These are phyloP conservation scores for Colletotrichum tamarilloi DNA, from an alignment of 2,329 filamentous ascomycete genomes.

Conservation along the genomic window DNA sequence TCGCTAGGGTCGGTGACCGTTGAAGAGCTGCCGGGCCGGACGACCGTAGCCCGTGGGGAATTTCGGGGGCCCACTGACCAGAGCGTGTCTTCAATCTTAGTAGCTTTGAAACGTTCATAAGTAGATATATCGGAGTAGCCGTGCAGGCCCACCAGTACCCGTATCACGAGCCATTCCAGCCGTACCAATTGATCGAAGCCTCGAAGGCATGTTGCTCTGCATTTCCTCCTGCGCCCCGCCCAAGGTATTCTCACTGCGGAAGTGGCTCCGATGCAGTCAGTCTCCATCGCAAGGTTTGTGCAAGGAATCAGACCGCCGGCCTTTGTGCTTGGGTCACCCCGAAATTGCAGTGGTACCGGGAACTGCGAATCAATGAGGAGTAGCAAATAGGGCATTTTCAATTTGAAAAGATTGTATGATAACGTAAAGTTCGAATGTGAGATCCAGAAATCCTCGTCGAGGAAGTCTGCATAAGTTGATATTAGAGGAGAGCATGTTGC, in stretches of 20 bases:
- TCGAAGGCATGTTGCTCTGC: neutral
- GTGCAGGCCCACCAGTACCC: slow-evolving; percentile 8
- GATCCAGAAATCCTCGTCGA: neutral
- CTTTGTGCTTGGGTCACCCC: neutral
- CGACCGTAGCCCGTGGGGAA: slow-evolving; percentile 20
- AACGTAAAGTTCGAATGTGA: neutral
- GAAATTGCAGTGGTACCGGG: neutral
- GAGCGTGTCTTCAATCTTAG: slow-evolving; percentile 4
- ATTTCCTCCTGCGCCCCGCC: neutral
- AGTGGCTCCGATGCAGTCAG: slow-evolving; percentile 19
- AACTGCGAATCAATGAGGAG: no score
- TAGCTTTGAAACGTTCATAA: neutral
- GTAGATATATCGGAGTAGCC: slow-evolving; percentile 8
- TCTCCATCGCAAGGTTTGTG: neutral
- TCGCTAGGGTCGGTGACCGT: slow-evolving; percentile 2
- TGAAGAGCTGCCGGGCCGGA: slow-evolving; percentile 18
- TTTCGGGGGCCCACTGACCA: neutral
- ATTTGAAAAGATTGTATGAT: neutral
- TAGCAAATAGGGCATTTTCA: neutral
- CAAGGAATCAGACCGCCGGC: neutral
- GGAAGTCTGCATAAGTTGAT: neutral
- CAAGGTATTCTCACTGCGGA: slow-evolving; percentile 5
- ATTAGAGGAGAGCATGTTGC: no score
- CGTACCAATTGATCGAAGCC: slow-evolving; percentile 15
- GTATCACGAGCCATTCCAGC: neutral